Conservation (phyloP, 2,329 filamentous ascomycete species). For the Calonectria hawksworthii region DNA sequence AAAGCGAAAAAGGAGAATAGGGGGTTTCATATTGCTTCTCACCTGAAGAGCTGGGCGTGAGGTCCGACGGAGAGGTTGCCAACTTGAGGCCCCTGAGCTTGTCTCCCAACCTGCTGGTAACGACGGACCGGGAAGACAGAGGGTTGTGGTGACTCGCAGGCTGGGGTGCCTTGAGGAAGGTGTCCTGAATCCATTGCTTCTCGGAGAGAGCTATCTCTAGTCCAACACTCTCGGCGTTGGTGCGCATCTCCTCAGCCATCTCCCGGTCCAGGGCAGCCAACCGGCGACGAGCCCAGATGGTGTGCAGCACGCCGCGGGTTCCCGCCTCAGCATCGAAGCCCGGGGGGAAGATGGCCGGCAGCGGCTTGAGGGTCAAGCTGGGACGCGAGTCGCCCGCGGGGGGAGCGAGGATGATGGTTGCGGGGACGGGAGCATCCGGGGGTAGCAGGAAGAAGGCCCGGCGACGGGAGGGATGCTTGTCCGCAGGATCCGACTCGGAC, state of each 20-base stretch:
- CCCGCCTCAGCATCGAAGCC: conserved; percentile 80
- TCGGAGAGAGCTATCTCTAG: conserved; percentile 88
- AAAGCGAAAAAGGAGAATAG: background rate
- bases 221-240: conserved; percentile 85
- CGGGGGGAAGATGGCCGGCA: conserved; percentile 88
- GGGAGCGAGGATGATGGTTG: conserved; percentile 76
- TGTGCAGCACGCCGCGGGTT: conserved; percentile 87
- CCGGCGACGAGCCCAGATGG: conserved; percentile 89
- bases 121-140: conserved; percentile 74
- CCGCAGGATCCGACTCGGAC: conserved; percentile 33
- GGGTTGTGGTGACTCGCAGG: conserved; percentile 46
- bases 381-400: conserved; percentile 47
- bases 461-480: conserved; percentile 54
- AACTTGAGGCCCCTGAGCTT: conserved; percentile 85
- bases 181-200: conserved; percentile 86
- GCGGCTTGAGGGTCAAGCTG: conserved; percentile 76
- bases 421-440: conserved; percentile 78
- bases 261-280: conserved; percentile 82
- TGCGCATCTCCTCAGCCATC: conserved; percentile 79
- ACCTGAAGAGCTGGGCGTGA: conserved; percentile 69
- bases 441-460: conserved; percentile 87
- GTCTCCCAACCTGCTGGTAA: conserved; percentile 79
- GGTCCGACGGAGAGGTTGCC: conserved; percentile 78
- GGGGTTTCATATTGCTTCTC: conserved; percentile 43
- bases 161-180: conserved; percentile 67